Conservation (phyloP, 805 yeast genomes). For the Peterozyma toletana region DNA sequence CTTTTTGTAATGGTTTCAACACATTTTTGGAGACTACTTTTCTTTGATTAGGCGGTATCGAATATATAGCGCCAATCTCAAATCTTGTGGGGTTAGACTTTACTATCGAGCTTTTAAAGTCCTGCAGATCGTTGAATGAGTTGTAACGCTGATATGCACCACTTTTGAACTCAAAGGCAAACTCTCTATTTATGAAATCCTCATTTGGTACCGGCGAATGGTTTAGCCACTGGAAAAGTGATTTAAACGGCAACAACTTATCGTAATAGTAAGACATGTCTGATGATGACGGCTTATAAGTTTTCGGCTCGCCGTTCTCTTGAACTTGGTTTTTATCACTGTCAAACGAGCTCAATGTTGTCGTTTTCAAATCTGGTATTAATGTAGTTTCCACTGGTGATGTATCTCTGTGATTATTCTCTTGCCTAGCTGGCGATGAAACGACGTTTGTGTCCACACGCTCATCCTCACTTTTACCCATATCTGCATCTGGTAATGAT, state of each 20-base stretch:
- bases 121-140: conserved; percentile 59
- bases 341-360: too few relatives aligned
- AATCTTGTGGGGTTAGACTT: conserved; percentile 80
- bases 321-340: not conserved
- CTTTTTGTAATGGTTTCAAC: conserved; percentile 78
- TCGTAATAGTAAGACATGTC: conserved; percentile 73
- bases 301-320: not conserved
- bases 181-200: conserved; percentile 84
- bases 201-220: conserved; percentile 71
- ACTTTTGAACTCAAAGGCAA: conserved; percentile 82
- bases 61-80: conserved; percentile 90
- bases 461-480: not conserved
- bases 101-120: conserved; percentile 72
- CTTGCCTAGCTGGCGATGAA: conserved; percentile 2
- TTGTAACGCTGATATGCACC: conserved; percentile 90
- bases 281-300: conserved; percentile 33
- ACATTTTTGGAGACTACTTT: conserved; percentile 69
- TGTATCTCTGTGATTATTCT: conserved; percentile 1
- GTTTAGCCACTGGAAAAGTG: conserved; percentile 82
- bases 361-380: conserved; percentile 1
- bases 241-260: conserved; percentile 65
- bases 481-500: conserved; percentile 4
- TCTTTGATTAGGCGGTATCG: conserved; percentile 81
- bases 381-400: conserved; percentile 4
- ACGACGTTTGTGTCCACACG: not conserved